Base-by-base conservation (phyloP, 306 rosid genomes). In the Quercus robur region DNA sequence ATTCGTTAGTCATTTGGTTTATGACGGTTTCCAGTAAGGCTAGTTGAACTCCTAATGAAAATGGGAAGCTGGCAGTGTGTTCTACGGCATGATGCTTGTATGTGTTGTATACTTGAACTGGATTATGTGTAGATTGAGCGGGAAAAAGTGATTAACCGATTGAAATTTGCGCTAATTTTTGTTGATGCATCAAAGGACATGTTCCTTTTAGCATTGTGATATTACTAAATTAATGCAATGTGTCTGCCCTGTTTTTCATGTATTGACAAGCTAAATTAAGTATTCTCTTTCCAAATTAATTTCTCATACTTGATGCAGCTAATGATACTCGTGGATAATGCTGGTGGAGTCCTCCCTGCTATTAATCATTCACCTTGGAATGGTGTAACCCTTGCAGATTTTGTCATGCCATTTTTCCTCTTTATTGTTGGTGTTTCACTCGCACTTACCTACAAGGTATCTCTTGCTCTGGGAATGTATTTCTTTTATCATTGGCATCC, bases 291-390 rank as follows among this genome's bases (percentile, higher is more conserved):
- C 3, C 46, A 35, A 23, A 59, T 33, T 19, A 1, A 19, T 35
- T 73, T 28, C 15, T 81, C 33, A 49, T 76, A 79, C 51, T 66
- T 76, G 75, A 79, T 88, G 90, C 93, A 96, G 99, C 83, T 96
- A 78, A 96, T 96, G 99, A 91, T 96, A 84, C 52, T 96, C 73
- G 99, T 93, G 86, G 99, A 96, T 66, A 88, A 96, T 87, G 91
- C 81, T 71, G 99, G 99, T 78, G 98, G 98, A 83, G 46, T 87
- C 15, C 9, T 91, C 74, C 97, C 99, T 5, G 88, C 99, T 11
- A 89, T 96, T 31, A 93, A 96, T 81, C 99, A 96, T 85, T 89
- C 99, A 55, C 99, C 99, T 26, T 96, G 99, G 99, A 75, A 93
- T 89, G 99, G 99, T 35, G 82, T 96, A 78, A 93, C 97, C 62